Conservation (phyloP, 345 rosid genomes). For the Dovyalis caffra region DNA sequence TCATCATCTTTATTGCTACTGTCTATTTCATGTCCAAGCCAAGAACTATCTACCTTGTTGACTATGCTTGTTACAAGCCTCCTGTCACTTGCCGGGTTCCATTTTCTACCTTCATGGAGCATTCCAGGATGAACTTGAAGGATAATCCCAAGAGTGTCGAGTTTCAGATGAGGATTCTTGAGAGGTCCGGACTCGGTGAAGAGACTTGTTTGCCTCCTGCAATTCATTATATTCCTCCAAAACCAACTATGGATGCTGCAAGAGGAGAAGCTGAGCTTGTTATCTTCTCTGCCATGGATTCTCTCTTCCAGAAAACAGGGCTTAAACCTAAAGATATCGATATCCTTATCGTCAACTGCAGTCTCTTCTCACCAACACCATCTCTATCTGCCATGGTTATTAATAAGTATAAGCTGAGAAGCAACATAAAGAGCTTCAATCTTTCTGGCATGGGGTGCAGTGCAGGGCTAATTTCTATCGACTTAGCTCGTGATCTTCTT, state of each 20-base stretch:
- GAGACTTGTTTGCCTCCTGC: slow-evolving; percentile 55
- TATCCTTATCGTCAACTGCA: slow-evolving; percentile 51
- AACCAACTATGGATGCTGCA: slow-evolving; percentile 33
- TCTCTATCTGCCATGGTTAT: slow-evolving; percentile 59
- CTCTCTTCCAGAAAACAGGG: slow-evolving; percentile 43
- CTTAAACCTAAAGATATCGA: slow-evolving; percentile 47
- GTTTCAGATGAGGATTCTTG: slow-evolving; percentile 48
- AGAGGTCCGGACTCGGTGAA: slow-evolving; percentile 56
- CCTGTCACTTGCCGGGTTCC: slow-evolving; percentile 51
- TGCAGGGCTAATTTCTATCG: slow-evolving; percentile 51
- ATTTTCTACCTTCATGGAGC: slow-evolving; percentile 44
- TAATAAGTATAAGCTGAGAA: slow-evolving; percentile 53
- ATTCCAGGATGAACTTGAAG: slow-evolving; percentile 38
- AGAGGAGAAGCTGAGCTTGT: slow-evolving; percentile 44
- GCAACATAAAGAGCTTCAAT: slow-evolving; percentile 59
- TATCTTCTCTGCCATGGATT: slow-evolving; percentile 42
- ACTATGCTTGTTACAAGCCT: slow-evolving; percentile 54
- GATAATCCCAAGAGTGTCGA: slow-evolving; percentile 45
- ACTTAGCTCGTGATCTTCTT: slow-evolving; percentile 58
- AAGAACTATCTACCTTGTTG: slow-evolving; percentile 45
- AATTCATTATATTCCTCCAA: slow-evolving; percentile 42
- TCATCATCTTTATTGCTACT: slow-evolving; percentile 19
- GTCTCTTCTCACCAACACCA: slow-evolving; percentile 54
- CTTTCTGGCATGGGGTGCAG: slow-evolving; percentile 74
- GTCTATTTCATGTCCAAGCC: slow-evolving; percentile 35